Conservation (phyloP, 2,329 filamentous ascomycete species). For the Aspergillus ochraceus region DNA sequence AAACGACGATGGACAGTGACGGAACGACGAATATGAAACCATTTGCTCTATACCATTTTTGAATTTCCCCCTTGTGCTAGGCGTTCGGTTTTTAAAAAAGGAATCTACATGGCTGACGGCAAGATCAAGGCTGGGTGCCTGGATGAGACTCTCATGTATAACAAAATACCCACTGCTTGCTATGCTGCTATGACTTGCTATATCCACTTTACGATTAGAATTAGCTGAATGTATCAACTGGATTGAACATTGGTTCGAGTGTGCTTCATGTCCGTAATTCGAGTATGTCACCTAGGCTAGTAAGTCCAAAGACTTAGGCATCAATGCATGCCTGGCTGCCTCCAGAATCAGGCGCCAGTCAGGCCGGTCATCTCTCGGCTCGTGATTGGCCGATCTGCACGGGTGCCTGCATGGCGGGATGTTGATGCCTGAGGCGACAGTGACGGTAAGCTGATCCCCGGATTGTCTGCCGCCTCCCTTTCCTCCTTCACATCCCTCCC, state of each 20-base stretch:
- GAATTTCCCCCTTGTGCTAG: neutral
- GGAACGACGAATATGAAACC: slow-evolving; percentile 25
- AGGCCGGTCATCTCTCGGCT: neutral
- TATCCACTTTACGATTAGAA: neutral
- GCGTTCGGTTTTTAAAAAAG: neutral
- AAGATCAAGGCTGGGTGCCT: neutral
- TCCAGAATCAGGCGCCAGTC: neutral
- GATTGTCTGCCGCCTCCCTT: neutral
- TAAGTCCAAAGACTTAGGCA: neutral
- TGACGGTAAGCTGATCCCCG: neutral
- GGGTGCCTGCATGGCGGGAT: slow-evolving; percentile 7
- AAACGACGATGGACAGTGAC: slow-evolving; percentile 42
- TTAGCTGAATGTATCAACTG: neutral
- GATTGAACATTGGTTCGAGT: neutral
- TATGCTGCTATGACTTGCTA: neutral
- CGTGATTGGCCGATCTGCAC: slow-evolving; percentile 2
- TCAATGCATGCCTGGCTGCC: neutral
- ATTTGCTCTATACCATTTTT: neutral
- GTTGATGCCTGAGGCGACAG: neutral
- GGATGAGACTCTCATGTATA: neutral
- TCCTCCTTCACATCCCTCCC: slow-evolving; percentile 2
- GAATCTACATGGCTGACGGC: neutral
- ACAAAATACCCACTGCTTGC: too few relatives aligned
- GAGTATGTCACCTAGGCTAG: too few relatives aligned
- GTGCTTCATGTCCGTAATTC: too few relatives aligned